Percentiles rank a stretch among this genome's conserved stretches.
Evolutionary conservation across 164 flowering plant genomes (phyloP).

Genomic region (Stephania cephalantha): DNA sequence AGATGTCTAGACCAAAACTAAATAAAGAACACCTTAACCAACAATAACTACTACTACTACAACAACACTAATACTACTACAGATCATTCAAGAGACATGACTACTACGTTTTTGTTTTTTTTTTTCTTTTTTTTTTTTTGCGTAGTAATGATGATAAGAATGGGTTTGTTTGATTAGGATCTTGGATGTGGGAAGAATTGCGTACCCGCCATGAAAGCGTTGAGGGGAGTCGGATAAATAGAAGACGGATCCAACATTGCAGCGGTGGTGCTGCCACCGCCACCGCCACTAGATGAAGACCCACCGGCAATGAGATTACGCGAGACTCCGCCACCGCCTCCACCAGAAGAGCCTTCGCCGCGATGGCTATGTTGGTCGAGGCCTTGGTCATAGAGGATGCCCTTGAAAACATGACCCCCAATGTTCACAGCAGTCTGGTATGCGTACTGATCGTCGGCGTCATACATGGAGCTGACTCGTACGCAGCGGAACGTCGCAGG

Average conservation of each 20-base stretch:
- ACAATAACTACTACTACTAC: slow-evolving; percentile 7
- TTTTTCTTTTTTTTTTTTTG: background rate
- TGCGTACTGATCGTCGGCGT: slow-evolving; percentile 42
- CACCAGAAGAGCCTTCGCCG: slow-evolving; percentile 41
- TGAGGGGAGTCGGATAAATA: slow-evolving; percentile 57
- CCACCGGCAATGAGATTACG: too few species aligned
- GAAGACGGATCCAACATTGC: slow-evolving; percentile 49
- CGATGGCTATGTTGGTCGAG: slow-evolving; percentile 28
- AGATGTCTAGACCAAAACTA: background rate
- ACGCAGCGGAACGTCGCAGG: slow-evolving; percentile 58
- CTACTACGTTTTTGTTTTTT: background rate
- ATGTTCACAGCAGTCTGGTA: slow-evolving; percentile 67
- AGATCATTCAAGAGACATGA: background rate
- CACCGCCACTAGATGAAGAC: too few species aligned
- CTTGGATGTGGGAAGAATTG: slow-evolving; percentile 74
- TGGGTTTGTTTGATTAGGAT: slow-evolving; percentile 25
- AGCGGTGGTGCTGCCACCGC: slow-evolving; percentile 11
- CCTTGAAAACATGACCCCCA: slow-evolving; percentile 65
- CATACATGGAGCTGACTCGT: slow-evolving; percentile 44
- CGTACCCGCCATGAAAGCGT: slow-evolving; percentile 80
- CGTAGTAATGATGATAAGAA: background rate
- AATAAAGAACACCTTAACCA: background rate
- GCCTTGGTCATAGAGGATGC: slow-evolving; percentile 68
- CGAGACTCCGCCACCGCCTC: slow-evolving; percentile 20
- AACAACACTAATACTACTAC: background rate